phyloP scores from a whole-genome alignment of 495 filamentous ascomycete species.

The Lophiostoma macrostomum region DNA sequence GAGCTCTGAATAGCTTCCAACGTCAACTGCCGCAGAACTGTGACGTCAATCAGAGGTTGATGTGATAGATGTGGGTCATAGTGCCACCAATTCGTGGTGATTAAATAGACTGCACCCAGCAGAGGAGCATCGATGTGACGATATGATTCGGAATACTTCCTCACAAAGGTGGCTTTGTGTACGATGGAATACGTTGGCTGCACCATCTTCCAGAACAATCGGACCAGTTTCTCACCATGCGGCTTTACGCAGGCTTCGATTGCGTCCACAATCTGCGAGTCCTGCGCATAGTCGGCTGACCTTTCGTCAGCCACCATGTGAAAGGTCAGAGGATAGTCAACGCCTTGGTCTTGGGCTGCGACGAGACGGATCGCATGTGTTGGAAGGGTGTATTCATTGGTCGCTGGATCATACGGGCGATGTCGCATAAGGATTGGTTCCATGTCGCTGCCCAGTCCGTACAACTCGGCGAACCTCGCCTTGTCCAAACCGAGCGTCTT shows the following conservation, averaged over 20 bases:
- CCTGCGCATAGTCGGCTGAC: too few relatives aligned
- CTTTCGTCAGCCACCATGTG: too few relatives aligned
- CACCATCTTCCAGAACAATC: slow-evolving; percentile 75
- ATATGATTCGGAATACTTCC: slow-evolving; percentile 70
- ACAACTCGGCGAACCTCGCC: too few relatives aligned
- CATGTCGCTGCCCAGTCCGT: too few relatives aligned
- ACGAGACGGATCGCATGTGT: too few relatives aligned
- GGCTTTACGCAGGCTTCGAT: slow-evolving; percentile 76
- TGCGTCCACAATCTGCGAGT: too few relatives aligned
- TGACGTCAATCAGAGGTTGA: slow-evolving; percentile 47
- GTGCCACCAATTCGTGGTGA: slow-evolving; percentile 80
- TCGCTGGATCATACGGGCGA: too few relatives aligned
- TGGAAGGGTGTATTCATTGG: too few relatives aligned
- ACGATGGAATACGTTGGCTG: slow-evolving; percentile 83
- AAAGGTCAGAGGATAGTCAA: too few relatives aligned
- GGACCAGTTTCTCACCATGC: slow-evolving; percentile 69
- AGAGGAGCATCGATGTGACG: slow-evolving; percentile 72
- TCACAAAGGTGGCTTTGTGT: slow-evolving; percentile 75
- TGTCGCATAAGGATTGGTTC: too few relatives aligned
- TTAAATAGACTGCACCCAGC: slow-evolving; percentile 76
- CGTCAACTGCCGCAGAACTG: background rate
- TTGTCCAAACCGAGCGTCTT: too few relatives aligned
- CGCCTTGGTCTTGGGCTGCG: too few relatives aligned
- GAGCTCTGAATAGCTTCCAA: background rate
- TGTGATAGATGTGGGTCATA: slow-evolving; percentile 62